These are phyloP conservation scores for Salvia miltiorrhiza DNA, from an alignment of 257 asterid species.

Conservation along the genomic window DNA sequence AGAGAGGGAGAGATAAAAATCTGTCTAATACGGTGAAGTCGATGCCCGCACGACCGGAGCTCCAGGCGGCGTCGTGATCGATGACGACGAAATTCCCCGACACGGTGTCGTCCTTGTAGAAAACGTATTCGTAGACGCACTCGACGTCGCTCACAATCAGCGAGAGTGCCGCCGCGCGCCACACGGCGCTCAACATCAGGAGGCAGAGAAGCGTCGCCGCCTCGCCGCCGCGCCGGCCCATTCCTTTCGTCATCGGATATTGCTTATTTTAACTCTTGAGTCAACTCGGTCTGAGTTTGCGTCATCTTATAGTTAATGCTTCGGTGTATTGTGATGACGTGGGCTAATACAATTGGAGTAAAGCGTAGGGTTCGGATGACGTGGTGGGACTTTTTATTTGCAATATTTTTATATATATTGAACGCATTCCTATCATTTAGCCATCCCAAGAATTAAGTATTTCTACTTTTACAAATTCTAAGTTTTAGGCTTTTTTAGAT, in stretches of 20 bases:
- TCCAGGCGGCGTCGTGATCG: constrained; percentile 63
- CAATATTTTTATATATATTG: background rate
- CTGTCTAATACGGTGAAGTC: constrained; percentile 52
- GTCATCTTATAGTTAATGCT: background rate
- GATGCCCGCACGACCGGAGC: constrained; percentile 67
- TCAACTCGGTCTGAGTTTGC: background rate
- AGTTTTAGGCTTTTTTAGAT: no score
- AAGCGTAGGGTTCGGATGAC: constrained; percentile 17
- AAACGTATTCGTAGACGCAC: constrained; percentile 80
- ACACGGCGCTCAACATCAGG: constrained; percentile 35
- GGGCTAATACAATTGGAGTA: constrained; percentile 20
- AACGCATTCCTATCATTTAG: no score
- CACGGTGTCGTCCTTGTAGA: constrained; percentile 65
- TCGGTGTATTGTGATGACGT: constrained; percentile 22
- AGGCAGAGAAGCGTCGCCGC: constrained; percentile 31
- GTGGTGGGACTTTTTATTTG: constrained; percentile 5
- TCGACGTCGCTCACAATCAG: constrained; percentile 65
- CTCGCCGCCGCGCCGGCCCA: constrained; percentile 19
- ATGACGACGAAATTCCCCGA: constrained; percentile 83
- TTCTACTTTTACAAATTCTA: no score
- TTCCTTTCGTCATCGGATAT: background rate
- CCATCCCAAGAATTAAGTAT: no score
- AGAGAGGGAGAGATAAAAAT: background rate
- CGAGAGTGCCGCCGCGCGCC: constrained; percentile 48
- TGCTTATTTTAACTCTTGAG: background rate